Base-by-base conservation (phyloP, 2,329 filamentous ascomycete species). In the Myriosclerotinia curreyana region DNA sequence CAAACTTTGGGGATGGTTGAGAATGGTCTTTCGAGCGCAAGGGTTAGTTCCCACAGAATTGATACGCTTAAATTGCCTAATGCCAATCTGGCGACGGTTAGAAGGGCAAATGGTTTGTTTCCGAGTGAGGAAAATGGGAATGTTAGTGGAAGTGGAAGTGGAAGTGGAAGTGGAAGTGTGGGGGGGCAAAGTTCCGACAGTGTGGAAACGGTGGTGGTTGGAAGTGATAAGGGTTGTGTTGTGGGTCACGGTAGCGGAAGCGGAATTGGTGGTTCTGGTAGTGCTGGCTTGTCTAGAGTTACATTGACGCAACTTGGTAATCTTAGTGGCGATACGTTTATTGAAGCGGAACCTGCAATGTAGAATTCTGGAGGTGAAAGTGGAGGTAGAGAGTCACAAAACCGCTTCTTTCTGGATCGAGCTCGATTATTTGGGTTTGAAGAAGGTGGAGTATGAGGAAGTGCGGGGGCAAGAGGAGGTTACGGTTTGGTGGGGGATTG, bases 31-130 rank as follows among this genome's bases (percentile, higher is more conserved):
- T 8, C 11, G 6, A 8, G 28, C 2, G 48, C 48, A 5, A 40
- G 62, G 6, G n/a, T n/a, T n/a, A n/a, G n/a, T n/a, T n/a, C n/a
- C n/a, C n/a, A 31, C 4, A 31, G 28, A 6, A 60, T 64, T 28
- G 54, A 58, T n/a, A 52, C 62, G n/a, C 38, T 64, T 12, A 48
- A 44, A 36, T 52, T 64, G 22, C 62, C 62, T 5, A 56, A 34
- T 15, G 28, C 46, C 3, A 34, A 40, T 11, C 38, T 64, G n/a
- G 46, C 22, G 17, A 64, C 54, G 8, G 62, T 64, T 1, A 42
- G 62, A 28, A 59, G 55, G 48, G 46, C 54, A 22, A 60, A 20
- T 34, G 62, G 62, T 3, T 36, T 64, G 11, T 28, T 17, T 11
- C 25, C 20, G 6, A 40, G 59, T 36, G 8, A 31, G 22, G 40